Conservation (phyloP, 2,329 filamentous ascomycete species). For the Pseudocercospora musae region DNA sequence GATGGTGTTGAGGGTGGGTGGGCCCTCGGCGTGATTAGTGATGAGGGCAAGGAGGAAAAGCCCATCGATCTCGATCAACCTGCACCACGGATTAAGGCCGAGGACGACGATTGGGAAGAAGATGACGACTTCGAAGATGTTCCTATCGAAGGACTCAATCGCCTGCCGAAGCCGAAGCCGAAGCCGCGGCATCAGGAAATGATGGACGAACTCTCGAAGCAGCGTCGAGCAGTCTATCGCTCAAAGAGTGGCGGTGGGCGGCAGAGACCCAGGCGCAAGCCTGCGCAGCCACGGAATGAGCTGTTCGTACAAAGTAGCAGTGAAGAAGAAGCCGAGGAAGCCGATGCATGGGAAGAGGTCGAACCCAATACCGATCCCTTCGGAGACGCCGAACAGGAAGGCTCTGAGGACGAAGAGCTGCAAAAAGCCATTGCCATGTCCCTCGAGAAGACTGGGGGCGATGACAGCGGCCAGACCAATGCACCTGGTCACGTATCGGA, state of each 20-base stretch:
- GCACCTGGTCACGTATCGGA: slow-evolving; percentile 7
- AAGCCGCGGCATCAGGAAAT: slow-evolving; percentile 30
- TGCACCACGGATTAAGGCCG: slow-evolving; percentile 49
- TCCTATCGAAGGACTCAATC: slow-evolving; percentile 83
- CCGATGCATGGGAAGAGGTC: slow-evolving; percentile 42
- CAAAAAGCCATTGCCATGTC: slow-evolving; percentile 82
- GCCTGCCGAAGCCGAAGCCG: slow-evolving; percentile 70
- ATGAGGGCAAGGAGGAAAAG: slow-evolving; percentile 74
- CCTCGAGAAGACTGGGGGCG: slow-evolving; percentile 53
- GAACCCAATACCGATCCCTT: slow-evolving; percentile 52
- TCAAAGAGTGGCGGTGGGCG: slow-evolving; percentile 34
- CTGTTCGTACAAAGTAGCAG: slow-evolving; percentile 54
- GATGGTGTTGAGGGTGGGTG: slow-evolving; percentile 92
- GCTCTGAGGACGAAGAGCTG: slow-evolving; percentile 66
- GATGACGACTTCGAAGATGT: slow-evolving; percentile 86
- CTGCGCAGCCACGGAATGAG: slow-evolving; percentile 45
- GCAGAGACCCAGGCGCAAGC: slow-evolving; percentile 19
- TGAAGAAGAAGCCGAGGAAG: slow-evolving; percentile 30
- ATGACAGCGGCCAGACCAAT: slow-evolving; percentile 16
- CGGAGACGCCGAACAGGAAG: slow-evolving; percentile 51
- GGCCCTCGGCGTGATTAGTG: slow-evolving; percentile 91
- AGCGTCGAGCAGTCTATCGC: slow-evolving; percentile 48
- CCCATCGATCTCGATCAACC: slow-evolving; percentile 84
- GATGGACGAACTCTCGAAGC: slow-evolving; percentile 38
- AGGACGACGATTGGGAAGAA: slow-evolving; percentile 55